A percentile compares a stretch with the other conserved stretches of the same genome.
Conservation (phyloP, 2,329 filamentous ascomycete species). For the Colletotrichum sp. region DNA sequence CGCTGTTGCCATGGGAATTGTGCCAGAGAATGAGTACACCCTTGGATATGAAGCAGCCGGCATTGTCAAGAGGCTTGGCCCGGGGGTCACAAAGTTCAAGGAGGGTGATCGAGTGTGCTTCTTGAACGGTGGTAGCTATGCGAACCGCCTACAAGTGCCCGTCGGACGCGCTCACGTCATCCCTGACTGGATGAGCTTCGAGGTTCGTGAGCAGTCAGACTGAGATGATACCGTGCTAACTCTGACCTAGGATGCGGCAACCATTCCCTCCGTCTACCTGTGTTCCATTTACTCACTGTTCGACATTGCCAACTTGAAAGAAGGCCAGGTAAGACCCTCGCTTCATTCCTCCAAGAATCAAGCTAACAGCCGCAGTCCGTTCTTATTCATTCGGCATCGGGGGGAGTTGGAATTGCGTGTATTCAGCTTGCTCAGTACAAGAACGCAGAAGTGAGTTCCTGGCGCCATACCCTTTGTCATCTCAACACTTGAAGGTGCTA, state of each 20-base stretch:
- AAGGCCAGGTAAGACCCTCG: slow-evolving; percentile 9
- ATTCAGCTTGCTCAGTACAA: neutral
- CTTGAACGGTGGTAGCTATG: neutral
- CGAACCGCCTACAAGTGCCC: neutral
- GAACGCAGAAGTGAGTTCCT: neutral
- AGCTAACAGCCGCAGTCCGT: neutral
- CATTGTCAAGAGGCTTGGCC: neutral
- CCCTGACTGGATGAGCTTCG: neutral
- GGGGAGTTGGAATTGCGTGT: neutral
- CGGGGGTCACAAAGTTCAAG: neutral
- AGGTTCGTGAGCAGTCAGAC: neutral
- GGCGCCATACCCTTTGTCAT: neutral
- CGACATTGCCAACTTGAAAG: slow-evolving; percentile 28
- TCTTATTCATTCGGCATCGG: neutral
- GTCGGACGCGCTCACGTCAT: neutral
- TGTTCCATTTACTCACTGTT: slow-evolving; percentile 24
- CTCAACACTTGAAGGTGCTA: neutral
- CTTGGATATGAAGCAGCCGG: neutral
- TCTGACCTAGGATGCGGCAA: neutral
- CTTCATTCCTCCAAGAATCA: neutral
- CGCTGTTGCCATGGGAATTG: neutral
- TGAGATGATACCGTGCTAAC: neutral
- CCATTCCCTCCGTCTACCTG: neutral
- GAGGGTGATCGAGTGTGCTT: neutral
- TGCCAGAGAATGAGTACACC: neutral